Conservation (phyloP, 2,329 filamentous ascomycete genomes). For the Drechslera avenae region DNA sequence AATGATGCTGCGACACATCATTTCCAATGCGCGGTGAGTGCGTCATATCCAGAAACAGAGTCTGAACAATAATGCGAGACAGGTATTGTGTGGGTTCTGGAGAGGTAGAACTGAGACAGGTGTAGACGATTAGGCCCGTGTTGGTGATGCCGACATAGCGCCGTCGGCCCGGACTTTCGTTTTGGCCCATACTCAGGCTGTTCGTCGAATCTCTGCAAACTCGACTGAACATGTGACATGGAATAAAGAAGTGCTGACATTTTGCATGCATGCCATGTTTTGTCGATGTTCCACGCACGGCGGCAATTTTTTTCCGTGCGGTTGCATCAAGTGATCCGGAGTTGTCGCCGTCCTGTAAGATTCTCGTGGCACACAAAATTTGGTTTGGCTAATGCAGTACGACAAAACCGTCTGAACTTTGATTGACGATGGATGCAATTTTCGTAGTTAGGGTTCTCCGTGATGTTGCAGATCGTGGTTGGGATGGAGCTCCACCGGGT, state of each 20-base stretch:
- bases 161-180: too few relatives aligned
- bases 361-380: not conserved
- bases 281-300: slow-evolving; percentile 4
- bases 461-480: too few relatives aligned
- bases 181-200: too few relatives aligned
- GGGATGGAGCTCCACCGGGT: too few relatives aligned
- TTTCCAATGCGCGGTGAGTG: slow-evolving; percentile 4
- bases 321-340: slow-evolving; percentile 20
- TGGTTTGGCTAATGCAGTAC: slow-evolving; percentile 13
- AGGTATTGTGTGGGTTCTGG: too few relatives aligned
- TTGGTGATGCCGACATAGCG: not conserved
- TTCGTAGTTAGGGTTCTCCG: not conserved
- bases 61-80: not conserved
- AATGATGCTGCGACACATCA: not conserved
- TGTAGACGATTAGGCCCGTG: too few relatives aligned
- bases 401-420: slow-evolving; percentile 5
- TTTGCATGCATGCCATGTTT: not conserved
- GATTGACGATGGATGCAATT: not conserved
- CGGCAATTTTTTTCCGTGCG: not conserved
- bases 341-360: slow-evolving; percentile 24
- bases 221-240: not conserved
- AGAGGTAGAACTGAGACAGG: too few relatives aligned
- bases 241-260: not conserved
- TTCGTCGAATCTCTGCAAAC: not conserved
- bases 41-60: not conserved